Conservation (phyloP, 345 rosid species). For the Odontarrhena argentea region DNA sequence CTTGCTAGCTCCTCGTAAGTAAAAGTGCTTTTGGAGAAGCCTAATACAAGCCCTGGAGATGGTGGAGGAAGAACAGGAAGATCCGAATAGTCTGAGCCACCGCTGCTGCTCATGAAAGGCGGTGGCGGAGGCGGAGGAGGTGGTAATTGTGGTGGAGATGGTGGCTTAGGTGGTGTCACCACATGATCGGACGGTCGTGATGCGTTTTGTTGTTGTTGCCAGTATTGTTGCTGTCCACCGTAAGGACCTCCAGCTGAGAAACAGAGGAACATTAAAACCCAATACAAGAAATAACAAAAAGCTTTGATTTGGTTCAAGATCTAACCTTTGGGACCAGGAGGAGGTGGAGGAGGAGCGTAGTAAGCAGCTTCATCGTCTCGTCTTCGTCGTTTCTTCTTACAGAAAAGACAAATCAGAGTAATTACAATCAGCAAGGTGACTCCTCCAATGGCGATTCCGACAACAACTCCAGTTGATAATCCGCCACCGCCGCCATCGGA, state of each 20-base stretch:
- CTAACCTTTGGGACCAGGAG: slow-evolving; percentile 37
- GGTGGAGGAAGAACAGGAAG: slow-evolving; percentile 59
- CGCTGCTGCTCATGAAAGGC: slow-evolving; percentile 59
- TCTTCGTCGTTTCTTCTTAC: slow-evolving; percentile 61
- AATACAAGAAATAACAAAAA: not conserved
- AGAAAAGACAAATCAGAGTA: slow-evolving; percentile 54
- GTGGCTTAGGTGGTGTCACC: slow-evolving; percentile 43
- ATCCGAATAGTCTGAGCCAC: slow-evolving; percentile 65
- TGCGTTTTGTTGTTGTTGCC: slow-evolving; percentile 81
- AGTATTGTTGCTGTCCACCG: slow-evolving; percentile 55
- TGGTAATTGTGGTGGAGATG: slow-evolving; percentile 43
- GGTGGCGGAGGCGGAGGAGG: slow-evolving; percentile 49
- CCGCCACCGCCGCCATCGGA: slow-evolving; percentile 34
- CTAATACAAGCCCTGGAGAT: slow-evolving; percentile 58
- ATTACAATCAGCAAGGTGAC: slow-evolving; percentile 48
- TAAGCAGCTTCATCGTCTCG: slow-evolving; percentile 49
- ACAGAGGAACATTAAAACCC: slow-evolving; percentile 14
- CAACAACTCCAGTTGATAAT: slow-evolving; percentile 61
- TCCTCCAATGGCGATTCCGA: slow-evolving; percentile 69
- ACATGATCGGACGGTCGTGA: slow-evolving; percentile 52
- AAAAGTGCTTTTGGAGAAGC: slow-evolving; percentile 70
- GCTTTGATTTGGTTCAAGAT: not conserved
- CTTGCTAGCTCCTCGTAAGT: slow-evolving; percentile 58
- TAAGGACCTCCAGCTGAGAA: slow-evolving; percentile 55
- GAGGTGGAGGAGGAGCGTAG: slow-evolving; percentile 59